Conservation (phyloP, 805 yeast species). For the Metschnikowia kofuensis region DNA sequence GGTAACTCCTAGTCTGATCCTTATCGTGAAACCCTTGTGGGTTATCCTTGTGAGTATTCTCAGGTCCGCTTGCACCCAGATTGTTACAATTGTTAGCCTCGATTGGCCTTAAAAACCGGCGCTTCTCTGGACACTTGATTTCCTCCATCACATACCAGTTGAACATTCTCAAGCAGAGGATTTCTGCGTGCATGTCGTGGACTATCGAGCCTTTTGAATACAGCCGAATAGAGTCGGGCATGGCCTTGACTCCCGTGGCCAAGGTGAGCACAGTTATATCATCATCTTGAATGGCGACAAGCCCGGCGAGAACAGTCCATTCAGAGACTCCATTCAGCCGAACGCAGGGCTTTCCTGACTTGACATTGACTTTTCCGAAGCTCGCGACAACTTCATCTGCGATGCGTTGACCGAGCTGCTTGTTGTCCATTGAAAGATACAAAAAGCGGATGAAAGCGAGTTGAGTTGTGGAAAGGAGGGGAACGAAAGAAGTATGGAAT, state of each 20-base stretch:
- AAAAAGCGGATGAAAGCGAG: no score
- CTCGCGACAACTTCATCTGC: slow-evolving; percentile 25
- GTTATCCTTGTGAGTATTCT: neutral
- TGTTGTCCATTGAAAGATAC: neutral
- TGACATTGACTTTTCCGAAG: slow-evolving; percentile 29
- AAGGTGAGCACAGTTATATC: slow-evolving; percentile 42
- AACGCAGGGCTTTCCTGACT: slow-evolving; percentile 54
- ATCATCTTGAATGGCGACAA: slow-evolving; percentile 45
- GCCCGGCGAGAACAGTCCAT: slow-evolving; percentile 82
- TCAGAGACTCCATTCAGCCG: slow-evolving; percentile 67
- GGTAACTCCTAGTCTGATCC: no score
- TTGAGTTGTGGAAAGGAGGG: no score
- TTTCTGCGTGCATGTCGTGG: slow-evolving; percentile 92
- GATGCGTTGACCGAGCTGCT: slow-evolving; percentile 14
- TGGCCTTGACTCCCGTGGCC: slow-evolving; percentile 81
- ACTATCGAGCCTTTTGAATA: slow-evolving; percentile 57
- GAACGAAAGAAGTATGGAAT: no score
- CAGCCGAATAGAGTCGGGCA: slow-evolving; percentile 51
- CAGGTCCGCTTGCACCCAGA: neutral
- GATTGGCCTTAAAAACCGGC: neutral
- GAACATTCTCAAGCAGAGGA: slow-evolving; percentile 67
- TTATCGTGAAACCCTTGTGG: neutral
- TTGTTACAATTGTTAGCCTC: no score
- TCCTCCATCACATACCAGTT: slow-evolving; percentile 59
- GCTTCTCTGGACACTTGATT: slow-evolving; percentile 9